phyloP scores from a whole-genome alignment of 139 green algal genomes.

The Chlamydomonas applanata region DNA sequence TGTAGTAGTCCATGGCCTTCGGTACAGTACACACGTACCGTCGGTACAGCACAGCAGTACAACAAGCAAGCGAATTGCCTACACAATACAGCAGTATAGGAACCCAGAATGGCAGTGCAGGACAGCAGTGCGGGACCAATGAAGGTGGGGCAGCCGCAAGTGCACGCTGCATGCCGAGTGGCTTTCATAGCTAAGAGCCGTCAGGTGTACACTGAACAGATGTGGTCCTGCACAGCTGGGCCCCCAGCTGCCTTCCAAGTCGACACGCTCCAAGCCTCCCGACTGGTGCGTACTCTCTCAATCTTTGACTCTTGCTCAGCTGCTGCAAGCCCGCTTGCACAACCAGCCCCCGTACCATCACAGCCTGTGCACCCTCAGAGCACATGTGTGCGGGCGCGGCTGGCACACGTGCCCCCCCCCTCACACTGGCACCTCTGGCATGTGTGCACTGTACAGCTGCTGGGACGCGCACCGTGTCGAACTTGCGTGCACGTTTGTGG shows the following conservation, averaged over 20 bases:
- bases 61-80: neutral
- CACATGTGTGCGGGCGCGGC: neutral
- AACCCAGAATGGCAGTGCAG: neutral
- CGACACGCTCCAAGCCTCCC: no score
- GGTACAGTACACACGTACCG: no score
- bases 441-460: slow-evolving; percentile 3
- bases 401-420: neutral
- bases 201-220: no score
- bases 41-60: no score
- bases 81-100: neutral
- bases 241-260: no score
- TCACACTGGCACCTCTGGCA: neutral
- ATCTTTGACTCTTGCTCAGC: no score
- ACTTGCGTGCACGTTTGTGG: slow-evolving; percentile 35
- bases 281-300: no score
- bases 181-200: no score
- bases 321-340: no score
- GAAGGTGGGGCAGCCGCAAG: neutral
- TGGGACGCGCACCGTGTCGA: slow-evolving; percentile 43
- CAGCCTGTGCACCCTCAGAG: neutral
- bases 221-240: no score
- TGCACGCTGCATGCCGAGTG: no score
- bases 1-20: slow-evolving; percentile 55
- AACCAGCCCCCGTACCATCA: no score
- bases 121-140: neutral